Base-by-base conservation (phyloP, 495 filamentous ascomycete genomes). In the Trichoderma gamsii region DNA sequence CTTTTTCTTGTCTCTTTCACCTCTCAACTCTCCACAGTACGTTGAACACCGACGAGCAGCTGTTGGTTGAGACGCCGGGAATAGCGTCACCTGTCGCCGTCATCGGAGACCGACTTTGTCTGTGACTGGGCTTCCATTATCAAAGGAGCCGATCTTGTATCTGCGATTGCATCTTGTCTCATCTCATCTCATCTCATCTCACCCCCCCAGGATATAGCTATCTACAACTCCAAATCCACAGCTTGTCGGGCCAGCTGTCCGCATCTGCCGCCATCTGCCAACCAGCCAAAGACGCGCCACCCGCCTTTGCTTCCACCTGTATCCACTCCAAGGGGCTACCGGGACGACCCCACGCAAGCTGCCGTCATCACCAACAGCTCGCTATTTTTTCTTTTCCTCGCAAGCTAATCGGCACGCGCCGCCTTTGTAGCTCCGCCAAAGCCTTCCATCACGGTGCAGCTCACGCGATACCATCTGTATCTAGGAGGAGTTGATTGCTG, bases 281-380 rank as follows among this genome's bases (percentile, higher is more conserved):
- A 59, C 3, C 9, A 21, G n/a, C 49, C 49, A 52, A 23, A 61
- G 56, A 61, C 56, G 56, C 56, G 56, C 56, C 56, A 61, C 56
- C 56, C 56, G 56, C 56, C 27, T 4, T 25, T 59, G 51, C 56
- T 61, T 52, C 56, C 16, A 35, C 27, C 25, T 32, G 56, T 61
- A 61, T 61, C 56, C 56, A 61, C 56, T 61, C 56, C 56, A 61
- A 61, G 56, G 56, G 56, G 56, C 56, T 61, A 18, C 56, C 56
- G 56, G 11, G 35, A 38, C 35, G 35, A 61, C 56, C 56, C 56
- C 56, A 61, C 56, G 56, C 56, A 61, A 61, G 56, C 56, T 61
- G 56, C 56, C 56, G 56, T 61, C 56, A 61, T 61, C 56, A 32
- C 56, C 56, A 61, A 61, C 56, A 15, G 56, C 12, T 61, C 8